Evolutionary conservation across 345 rosid genomes (phyloP), one percentile per base, ranked within the genome.

Genomic region (Rhizophora apiculata): DNA sequence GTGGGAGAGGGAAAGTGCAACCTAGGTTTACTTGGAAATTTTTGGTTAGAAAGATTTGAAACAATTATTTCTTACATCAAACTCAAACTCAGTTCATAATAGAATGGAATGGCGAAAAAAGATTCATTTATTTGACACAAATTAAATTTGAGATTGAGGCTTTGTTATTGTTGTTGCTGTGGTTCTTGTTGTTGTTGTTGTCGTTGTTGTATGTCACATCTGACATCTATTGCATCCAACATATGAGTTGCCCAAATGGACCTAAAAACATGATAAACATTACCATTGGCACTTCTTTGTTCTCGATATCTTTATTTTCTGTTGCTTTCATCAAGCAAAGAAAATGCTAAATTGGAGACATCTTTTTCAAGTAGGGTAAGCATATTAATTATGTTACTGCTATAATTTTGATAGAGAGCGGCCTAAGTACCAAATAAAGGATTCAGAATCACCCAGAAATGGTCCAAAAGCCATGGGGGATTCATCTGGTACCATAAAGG

Each of bases 401-500:
- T 74, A 34, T 83, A 36, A 58, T 81, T 70, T 75, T 80, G 59
- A 70, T 67, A 95, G 99, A 78, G 99, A 92, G 82, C 96, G 98
- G 43, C 99, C 98, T 22, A 92, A 90, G 79, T 88, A 82, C 75
- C 90, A 72, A 66, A 62, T 88, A 65, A 84, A 79, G 76, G 99
- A 95, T 56, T 80, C 67, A 61, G 97, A 89, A 69, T 80, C 65
- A 68, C 86, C 86, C 46, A 76, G 71, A 61, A 78, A 78, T 74
- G 88, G 88, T 77, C 66, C 81, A 34, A 79, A 73, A 56, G 76
- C 78, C 69, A 75, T 68, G 15, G 83, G 72, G 63, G 97, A 84
- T 65, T 83, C 81, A 63, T 84, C 87, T 74, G 94, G 82, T 52
- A 92, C 99, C 18, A 88, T 90, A 79, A 92, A 86, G 84, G 87